phyloP scores from a whole-genome alignment of 176 grass and related monocot species.

The Carex parvula region DNA sequence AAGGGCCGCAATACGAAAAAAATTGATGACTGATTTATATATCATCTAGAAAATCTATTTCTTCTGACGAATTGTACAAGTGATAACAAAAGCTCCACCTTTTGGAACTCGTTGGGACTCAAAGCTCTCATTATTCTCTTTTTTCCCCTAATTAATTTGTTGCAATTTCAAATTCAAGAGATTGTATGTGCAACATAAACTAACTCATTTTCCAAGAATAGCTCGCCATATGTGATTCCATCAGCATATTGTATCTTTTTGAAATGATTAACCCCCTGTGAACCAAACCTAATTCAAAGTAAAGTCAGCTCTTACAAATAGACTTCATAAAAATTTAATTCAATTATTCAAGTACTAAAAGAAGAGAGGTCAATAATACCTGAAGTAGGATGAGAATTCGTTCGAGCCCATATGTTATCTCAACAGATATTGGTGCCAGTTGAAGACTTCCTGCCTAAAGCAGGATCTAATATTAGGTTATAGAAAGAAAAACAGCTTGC shows the following conservation, averaged over 20 bases:
- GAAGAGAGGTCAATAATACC: conserved; percentile 34
- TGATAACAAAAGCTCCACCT: neutral
- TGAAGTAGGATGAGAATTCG: conserved; percentile 98
- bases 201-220: conserved; percentile 97
- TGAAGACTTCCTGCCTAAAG: conserved; percentile 85
- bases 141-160: neutral
- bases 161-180: neutral
- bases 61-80: neutral
- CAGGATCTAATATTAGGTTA: conserved; percentile 18
- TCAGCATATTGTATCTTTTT: conserved; percentile 84
- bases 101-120: neutral
- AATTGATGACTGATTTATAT: neutral
- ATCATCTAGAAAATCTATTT: neutral
- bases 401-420: conserved; percentile 99
- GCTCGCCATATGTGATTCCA: conserved; percentile 92
- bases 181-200: conserved; percentile 20
- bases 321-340: neutral
- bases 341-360: conserved; percentile 7
- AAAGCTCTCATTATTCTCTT: neutral
- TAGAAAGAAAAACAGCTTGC: conserved; percentile 4
- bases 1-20: neutral
- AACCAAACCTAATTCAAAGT: conserved; percentile 68
- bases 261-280: conserved; percentile 93
- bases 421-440: conserved; percentile 80
- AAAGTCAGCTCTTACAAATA: conserved; percentile 63